These are phyloP conservation scores for Saccharomycopsis microspora DNA, from an alignment of 805 yeast species.

Conservation along the genomic window DNA sequence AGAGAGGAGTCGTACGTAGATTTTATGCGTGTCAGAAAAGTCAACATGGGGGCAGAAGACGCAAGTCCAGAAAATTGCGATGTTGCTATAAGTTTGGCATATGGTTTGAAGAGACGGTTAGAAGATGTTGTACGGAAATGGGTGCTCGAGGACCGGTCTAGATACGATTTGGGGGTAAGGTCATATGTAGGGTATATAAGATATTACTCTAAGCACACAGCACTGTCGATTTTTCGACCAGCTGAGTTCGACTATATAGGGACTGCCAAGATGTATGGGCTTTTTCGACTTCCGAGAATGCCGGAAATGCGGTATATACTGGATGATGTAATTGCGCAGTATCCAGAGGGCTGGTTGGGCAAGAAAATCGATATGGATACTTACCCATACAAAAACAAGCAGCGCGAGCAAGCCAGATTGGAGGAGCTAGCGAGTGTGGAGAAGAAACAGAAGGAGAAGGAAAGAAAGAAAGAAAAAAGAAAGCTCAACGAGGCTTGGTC, in stretches of 20 bases:
- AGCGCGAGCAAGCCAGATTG: conserved; percentile 35
- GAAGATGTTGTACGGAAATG: conserved; percentile 31
- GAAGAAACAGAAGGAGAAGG: conserved; percentile 22
- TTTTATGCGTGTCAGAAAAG: conserved; percentile 64
- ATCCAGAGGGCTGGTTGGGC: conserved; percentile 57
- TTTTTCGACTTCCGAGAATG: conserved; percentile 83
- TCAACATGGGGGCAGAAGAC: conserved; percentile 31
- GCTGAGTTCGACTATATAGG: conserved; percentile 60
- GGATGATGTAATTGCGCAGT: conserved; percentile 37
- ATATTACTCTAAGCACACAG: conserved; percentile 80
- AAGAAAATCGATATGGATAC: conserved; percentile 53
- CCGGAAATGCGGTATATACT: conserved; percentile 61
- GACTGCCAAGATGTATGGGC: conserved; percentile 65
- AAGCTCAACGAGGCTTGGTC: conserved; percentile 73
- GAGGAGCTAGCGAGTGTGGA: conserved; percentile 25
- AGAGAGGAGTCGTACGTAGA: conserved; percentile 75
- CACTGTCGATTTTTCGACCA: conserved; percentile 77
- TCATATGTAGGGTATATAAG: conserved; percentile 77
- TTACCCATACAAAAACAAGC: conserved; percentile 56
- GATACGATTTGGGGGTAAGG: conserved; percentile 71
- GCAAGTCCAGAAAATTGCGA: conserved; percentile 6
- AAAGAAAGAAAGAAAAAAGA: conserved; percentile 24
- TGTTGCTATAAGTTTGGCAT: conserved; percentile 15
- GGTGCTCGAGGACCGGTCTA: conserved; percentile 61
- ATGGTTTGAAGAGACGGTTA: conserved; percentile 17